Percentiles rank a stretch among this genome's conserved stretches.
Conservation (phyloP, 2,329 filamentous ascomycete species). For the Claviceps pazoutovae region DNA sequence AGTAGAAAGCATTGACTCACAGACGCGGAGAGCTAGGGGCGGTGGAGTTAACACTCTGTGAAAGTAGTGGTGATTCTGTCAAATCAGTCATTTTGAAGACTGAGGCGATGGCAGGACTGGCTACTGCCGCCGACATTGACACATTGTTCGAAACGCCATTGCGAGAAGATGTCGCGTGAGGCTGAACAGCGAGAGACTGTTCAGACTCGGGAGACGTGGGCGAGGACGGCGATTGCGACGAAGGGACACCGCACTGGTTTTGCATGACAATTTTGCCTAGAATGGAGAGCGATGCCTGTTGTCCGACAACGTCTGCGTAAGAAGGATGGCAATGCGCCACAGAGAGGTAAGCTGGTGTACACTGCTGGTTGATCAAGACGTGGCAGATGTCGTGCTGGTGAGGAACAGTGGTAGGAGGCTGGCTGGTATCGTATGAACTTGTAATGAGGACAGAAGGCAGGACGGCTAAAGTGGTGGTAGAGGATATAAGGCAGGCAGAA, state of each 20-base stretch:
- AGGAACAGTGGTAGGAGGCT: neutral
- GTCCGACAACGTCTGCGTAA: slow-evolving; percentile 17
- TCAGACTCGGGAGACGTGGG: slow-evolving; percentile 17
- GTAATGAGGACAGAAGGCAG: neutral
- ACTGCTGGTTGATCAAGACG: slow-evolving; percentile 6
- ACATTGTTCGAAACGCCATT: slow-evolving; percentile 15
- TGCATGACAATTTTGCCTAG: slow-evolving; percentile 33
- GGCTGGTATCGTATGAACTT: neutral
- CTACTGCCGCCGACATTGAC: slow-evolving; percentile 10
- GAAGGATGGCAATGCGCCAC: slow-evolving; percentile 5
- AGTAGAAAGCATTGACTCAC: slow-evolving; percentile 23
- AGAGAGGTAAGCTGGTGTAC: slow-evolving; percentile 6
- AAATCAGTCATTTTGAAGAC: slow-evolving; percentile 28
- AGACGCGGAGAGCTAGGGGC: slow-evolving; percentile 45
- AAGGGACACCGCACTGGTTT: slow-evolving; percentile 23
- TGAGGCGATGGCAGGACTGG: slow-evolving; percentile 24
- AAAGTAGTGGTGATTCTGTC: slow-evolving; percentile 40
- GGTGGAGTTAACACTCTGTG: slow-evolving; percentile 43
- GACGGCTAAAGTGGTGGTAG: neutral
- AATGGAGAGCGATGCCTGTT: slow-evolving; percentile 26
- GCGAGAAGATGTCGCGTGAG: slow-evolving; percentile 18
- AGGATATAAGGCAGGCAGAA: neutral
- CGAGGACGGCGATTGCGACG: slow-evolving; percentile 15
- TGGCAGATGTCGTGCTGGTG: slow-evolving; percentile 4
- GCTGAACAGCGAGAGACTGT: slow-evolving; percentile 19